Evolutionary conservation across 2,329 filamentous ascomycete species (phyloP), one percentile per base, ranked within the genome.

Genomic region (Cladosporium sp.): DNA sequence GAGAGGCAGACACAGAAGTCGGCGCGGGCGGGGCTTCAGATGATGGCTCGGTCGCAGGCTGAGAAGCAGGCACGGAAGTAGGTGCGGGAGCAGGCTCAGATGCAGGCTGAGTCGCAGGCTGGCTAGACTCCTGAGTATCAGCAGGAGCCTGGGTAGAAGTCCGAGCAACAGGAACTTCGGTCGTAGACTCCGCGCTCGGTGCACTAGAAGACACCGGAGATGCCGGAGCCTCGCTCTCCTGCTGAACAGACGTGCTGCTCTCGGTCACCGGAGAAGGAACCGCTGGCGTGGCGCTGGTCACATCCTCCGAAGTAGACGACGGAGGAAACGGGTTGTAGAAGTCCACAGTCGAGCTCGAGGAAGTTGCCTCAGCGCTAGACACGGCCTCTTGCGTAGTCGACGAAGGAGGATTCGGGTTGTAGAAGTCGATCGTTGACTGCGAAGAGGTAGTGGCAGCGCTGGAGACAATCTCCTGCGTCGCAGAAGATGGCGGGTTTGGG

Each of bases 281-380:
- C 33, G 43, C 31, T 8, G 34, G 9, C 10, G 35, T 22, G 4
- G 28, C 43, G 22, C 35, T 46, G 16, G 11, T n/a, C 1, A 53
- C 35, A 9, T 18, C 10, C 9, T 41, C 43, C 37, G 40, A 28
- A 31, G 44, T 42, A 14, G 35, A 42, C 5, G 50, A 42, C 35
- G 50, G 43, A 31, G 50, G 38, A 18, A 42, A 42, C 13, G 43
- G 50, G 19, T 46, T 43, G 43, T 52, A 52, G 43, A 52, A 46
- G n/a, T 50, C 48, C 13, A 50, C 28, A 18, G 49, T 52, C 3
- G 49, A 46, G 9, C 9, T 46, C n/a, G 43, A 33, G 9, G 43
- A 33, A n/a, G 18, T 8, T 28, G 42, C 14, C 31, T 22, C 19
- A 3, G 42, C 31, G 9, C 19, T n/a, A 9, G 16, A 22, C 3